Evolutionary conservation across 2,329 filamentous ascomycete species (phyloP).

Genomic region (Penicillium sp.): DNA sequence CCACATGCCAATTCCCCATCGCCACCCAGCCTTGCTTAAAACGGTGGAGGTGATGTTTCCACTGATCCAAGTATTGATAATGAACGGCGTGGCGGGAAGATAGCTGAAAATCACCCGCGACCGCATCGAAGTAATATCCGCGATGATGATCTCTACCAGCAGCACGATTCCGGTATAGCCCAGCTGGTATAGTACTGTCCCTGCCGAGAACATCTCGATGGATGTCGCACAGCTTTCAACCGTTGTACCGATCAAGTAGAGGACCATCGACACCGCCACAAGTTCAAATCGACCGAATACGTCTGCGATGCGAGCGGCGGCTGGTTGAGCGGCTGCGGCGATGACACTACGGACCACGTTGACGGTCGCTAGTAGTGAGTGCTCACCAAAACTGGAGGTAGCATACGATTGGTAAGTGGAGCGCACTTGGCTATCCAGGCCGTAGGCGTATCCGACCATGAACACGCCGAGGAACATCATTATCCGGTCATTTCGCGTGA

Average conservation of each 20-base stretch:
- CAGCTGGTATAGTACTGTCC: constrained; percentile 4
- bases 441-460: constrained; percentile 6
- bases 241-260: constrained; percentile 4
- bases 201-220: constrained; percentile 2
- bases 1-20: constrained; percentile 8
- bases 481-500: not conserved
- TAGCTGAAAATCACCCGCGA: constrained; percentile 7
- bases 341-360: constrained; percentile 6
- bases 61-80: constrained; percentile 8
- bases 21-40: not conserved
- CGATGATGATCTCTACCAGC: constrained; percentile 6
- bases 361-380: constrained; percentile 4
- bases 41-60: constrained; percentile 1
- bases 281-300: constrained; percentile 6
- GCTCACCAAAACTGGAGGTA: constrained; percentile 4
- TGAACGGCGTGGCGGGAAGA: constrained; percentile 1
- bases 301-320: constrained; percentile 2
- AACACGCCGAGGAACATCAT: constrained; percentile 5
- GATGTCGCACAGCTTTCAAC: constrained; percentile 2
- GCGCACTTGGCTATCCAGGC: constrained; percentile 5
- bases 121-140: constrained; percentile 6
- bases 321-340: constrained; percentile 4
- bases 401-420: constrained; percentile 9
- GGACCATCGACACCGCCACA: constrained; percentile 2
- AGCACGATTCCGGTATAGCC: constrained; percentile 6